These are phyloP conservation scores for Penicillium samsonianum DNA, from an alignment of 495 filamentous ascomycete species.

Conservation along the genomic window DNA sequence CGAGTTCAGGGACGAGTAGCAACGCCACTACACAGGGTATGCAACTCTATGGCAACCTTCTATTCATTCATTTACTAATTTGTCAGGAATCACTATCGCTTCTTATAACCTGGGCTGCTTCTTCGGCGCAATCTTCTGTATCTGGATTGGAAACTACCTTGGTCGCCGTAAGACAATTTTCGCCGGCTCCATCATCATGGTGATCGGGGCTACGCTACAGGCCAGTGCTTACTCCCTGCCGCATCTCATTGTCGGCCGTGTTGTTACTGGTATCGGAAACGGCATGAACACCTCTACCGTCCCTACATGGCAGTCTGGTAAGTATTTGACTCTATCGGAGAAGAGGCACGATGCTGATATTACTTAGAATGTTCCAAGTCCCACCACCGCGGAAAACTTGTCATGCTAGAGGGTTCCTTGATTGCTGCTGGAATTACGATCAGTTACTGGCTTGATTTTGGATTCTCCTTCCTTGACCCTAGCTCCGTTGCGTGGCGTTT, in stretches of 20 bases:
- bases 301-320: slow-evolving; percentile 20
- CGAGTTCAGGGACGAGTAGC: slow-evolving; percentile 27
- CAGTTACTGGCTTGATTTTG: slow-evolving; percentile 53
- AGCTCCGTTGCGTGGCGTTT: slow-evolving; percentile 41
- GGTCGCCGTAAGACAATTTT: slow-evolving; percentile 73
- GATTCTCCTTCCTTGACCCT: slow-evolving; percentile 37
- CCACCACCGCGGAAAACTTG: slow-evolving; percentile 27
- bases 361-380: slow-evolving; percentile 37
- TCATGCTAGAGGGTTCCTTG: slow-evolving; percentile 40
- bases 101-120: slow-evolving; percentile 75
- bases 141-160: slow-evolving; percentile 70
- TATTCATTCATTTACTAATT: neutral
- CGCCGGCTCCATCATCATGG: slow-evolving; percentile 67
- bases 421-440: slow-evolving; percentile 47
- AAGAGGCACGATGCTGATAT: neutral
- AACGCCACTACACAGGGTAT: slow-evolving; percentile 55
- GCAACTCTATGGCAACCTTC: slow-evolving; percentile 5
- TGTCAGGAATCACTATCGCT: slow-evolving; percentile 56
- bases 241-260: slow-evolving; percentile 62
- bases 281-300: slow-evolving; percentile 56
- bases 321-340: neutral
- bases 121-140: slow-evolving; percentile 63
- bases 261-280: slow-evolving; percentile 69
- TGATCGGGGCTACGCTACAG: slow-evolving; percentile 68
- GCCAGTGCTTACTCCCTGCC: slow-evolving; percentile 57